phyloP scores from a whole-genome alignment of 352 stramenopile genomes.

The Phytophthora pisi region DNA sequence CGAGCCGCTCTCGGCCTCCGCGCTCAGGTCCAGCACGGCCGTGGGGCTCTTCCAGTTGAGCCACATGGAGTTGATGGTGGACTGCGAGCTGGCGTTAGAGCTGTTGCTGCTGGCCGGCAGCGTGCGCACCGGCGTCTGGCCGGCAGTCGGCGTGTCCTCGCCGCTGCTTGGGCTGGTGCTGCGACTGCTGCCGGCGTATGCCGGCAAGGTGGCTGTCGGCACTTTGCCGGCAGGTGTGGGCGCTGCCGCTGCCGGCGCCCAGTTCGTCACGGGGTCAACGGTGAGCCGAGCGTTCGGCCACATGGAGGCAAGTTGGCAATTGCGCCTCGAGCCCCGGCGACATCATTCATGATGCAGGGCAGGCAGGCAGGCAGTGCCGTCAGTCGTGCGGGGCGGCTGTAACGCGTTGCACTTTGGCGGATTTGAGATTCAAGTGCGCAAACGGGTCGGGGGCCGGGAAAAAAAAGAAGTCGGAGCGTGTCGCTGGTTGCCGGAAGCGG shows the following conservation, averaged over 20 bases:
- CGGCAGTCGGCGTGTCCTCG: constrained; percentile 21
- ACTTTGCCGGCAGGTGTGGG: background rate
- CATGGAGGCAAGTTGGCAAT: constrained; percentile 31
- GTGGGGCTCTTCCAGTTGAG: constrained; percentile 45
- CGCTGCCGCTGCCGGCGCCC: background rate
- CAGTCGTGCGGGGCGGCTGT: constrained; percentile 17
- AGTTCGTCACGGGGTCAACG: background rate
- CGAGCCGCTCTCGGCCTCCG: constrained; percentile 37
- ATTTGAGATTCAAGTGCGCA: constrained; percentile 34
- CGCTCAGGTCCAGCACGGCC: constrained; percentile 39
- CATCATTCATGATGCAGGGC: constrained; percentile 12
- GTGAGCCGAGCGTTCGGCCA: constrained; percentile 17
- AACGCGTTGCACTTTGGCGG: constrained; percentile 24
- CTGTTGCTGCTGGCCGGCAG: background rate
- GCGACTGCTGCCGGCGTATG: constrained; percentile 6
- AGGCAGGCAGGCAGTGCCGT: background rate
- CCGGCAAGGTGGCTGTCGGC: background rate
- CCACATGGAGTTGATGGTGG: constrained; percentile 43
- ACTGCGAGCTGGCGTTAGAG: background rate
- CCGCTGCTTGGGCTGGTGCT: constrained; percentile 37
- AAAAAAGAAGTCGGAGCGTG: constrained; percentile 21
- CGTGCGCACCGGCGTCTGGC: background rate
- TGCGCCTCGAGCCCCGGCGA: background rate
- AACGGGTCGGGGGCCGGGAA: constrained; percentile 24
- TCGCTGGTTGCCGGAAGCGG: background rate